Base-by-base conservation (phyloP, 495 filamentous ascomycete species). In the Symbiotaphrina buchneri region DNA sequence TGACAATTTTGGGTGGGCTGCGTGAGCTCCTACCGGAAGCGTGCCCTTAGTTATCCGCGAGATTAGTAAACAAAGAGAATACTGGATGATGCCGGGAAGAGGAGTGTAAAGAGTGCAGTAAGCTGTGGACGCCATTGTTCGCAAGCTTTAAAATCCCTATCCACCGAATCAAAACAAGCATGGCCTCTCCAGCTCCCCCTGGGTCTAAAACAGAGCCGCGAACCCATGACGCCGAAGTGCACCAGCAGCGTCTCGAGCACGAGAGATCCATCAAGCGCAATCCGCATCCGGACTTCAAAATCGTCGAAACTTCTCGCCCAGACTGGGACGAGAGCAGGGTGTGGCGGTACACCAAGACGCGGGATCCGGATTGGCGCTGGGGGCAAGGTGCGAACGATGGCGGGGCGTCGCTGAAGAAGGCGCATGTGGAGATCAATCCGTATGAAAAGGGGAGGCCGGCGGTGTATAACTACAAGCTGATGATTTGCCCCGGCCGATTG, bases 401-500 rank as follows among this genome's bases (percentile, higher is more conserved):
- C 6, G 63, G 61, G 14, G 59, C 56, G 39, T 52, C 53, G 26
- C 47, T 68, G 37, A 53, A 61, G 25, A 59, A 65, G 35, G 51
- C 62, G 10, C 81, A 90, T 45, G 49, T 87, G 27, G 56, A 72
- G 39, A 87, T 95, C 38, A 71, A 94, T 52, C 85, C 85, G 5
- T 69, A 84, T 42, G 70, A 61, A 26, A 54, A 70, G 10, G 73
- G 72, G 15, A 63, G n/a, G 13, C 66, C 72, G 0, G 47, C 65
- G 0, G 49, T 57, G 0, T 70, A 63, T 44, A 94, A 94, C 55
- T 95, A 95, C 58, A 92, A 92, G 54, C 68, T 94, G 7, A 58
- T 94, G 11, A 92, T 94, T 49, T 76, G 15, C 85, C 85, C 0
- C 63, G 85, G 14, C 87, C 85, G 2, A 65, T 75, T 38, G 68